A percentile compares a stretch with the other conserved stretches of the same genome.
phyloP scores from a whole-genome alignment of 495 filamentous ascomycete genomes.

The Aspergillus cristatus region DNA sequence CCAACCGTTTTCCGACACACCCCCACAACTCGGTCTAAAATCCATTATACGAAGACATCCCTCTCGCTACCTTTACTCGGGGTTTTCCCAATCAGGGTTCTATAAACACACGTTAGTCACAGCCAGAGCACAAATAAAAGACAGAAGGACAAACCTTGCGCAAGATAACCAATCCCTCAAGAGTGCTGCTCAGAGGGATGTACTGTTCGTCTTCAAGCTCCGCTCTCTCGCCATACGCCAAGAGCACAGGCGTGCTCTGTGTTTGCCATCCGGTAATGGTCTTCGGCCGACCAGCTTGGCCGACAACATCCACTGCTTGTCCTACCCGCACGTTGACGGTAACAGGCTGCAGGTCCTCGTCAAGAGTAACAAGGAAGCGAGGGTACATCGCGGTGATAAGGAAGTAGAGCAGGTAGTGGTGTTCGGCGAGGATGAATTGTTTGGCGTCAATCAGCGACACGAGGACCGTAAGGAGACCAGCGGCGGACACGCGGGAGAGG shows the following conservation, averaged over 20 bases:
- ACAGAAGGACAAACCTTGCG: conserved; percentile 64
- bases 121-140: background rate
- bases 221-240: conserved; percentile 87
- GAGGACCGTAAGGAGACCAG: conserved; percentile 81
- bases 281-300: conserved; percentile 93
- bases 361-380: conserved; percentile 88
- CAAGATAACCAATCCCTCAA: conserved; percentile 93
- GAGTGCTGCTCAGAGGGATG: conserved; percentile 74
- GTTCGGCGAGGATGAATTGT: conserved; percentile 79
- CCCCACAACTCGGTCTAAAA: conserved; percentile 11
- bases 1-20: conserved; percentile 19
- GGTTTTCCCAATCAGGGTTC: conserved; percentile 47
- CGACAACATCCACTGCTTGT: conserved; percentile 96
- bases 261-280: conserved; percentile 99
- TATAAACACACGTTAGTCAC: conserved; percentile 21
- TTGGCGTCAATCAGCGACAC: conserved; percentile 91
- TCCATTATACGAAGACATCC: conserved; percentile 10
- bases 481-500: conserved; percentile 81
- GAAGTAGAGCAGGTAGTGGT: conserved; percentile 96
- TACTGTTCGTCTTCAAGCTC: conserved; percentile 98
- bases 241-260: conserved; percentile 90
- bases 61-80: conserved; percentile 24
- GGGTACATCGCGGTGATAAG: conserved; percentile 96
- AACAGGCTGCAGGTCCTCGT: conserved; percentile 87
- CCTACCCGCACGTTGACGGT: conserved; percentile 95